Evolutionary conservation across 2,329 filamentous ascomycete genomes (phyloP), one percentile per base, ranked within the genome.

Genomic region (Colletotrichum godetiae): DNA sequence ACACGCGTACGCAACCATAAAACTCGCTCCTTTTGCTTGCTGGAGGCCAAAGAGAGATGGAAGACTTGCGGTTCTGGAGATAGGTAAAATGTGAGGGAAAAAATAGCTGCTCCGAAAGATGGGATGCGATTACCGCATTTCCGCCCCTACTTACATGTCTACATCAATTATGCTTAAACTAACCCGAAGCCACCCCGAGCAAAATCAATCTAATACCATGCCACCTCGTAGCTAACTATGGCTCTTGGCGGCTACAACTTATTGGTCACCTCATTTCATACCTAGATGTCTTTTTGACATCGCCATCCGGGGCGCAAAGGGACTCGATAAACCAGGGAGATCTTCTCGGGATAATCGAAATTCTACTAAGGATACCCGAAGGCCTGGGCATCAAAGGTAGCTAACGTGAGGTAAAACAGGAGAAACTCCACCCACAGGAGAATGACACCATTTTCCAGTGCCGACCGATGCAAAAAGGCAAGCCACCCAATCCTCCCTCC

Each of bases 111-210:
- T 27, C 35, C 49, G 5, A 27, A 58, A 37, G 52, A 42, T 19
- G 53, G 27, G 27, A 24, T 22, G 11, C 11, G 7, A 46, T 5
- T 31, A 35, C 22, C 24, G 27, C 60, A 22, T 15, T 15, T 37
- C 7, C 46, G 15, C 6, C 11, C 19, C 60, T 31, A 37, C 13
- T 22, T 7, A n/a, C 35, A 69, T 49, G 19, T 7, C 13, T 33
- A 22, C 42, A 15, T 55, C 60, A 56, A 24, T 67, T 61, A 52
- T 37, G 35, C 64, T 62, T 62, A 62, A 72, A 67, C 31, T 52
- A n/a, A 11, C 49, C 63, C 49, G 49, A 67, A 33, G 68, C 56
- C 29, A 61, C 53, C 35, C 57, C 31, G 29, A 24, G 24, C 19
- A 49, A 19, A 62, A 37, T 52, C 57, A 62, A 52, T 29, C 37